Evolutionary conservation across 768 basidiomycete genomes (phyloP), one percentile per base, ranked within the genome.

Genomic region (Dentipellis sp.): DNA sequence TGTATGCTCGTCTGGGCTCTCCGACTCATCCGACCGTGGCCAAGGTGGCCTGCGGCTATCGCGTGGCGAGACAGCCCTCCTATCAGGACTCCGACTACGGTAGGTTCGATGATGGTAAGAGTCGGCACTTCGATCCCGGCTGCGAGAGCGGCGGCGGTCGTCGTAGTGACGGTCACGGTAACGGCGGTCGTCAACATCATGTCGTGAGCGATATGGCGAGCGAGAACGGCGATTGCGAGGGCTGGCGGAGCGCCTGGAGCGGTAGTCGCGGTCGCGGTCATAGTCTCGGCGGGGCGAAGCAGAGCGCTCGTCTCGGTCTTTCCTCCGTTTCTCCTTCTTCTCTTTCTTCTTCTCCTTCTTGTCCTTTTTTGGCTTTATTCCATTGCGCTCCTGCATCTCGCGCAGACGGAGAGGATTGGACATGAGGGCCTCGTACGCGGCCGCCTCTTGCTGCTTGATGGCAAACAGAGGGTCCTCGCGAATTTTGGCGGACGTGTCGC

Each of bases 401-500:
- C 84, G 81, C 48, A 94, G 73, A 21, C 89, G 89, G 35, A 92
- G 79, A 34, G 92, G 92, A 63, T 94, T 94, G 50, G 86, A 81
- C 74, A 91, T 78, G 39, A 97, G 74, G 1, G 91, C 82, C 61
- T 97, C 83, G 62, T 93, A 88, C 7, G 93, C 89, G 8, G 90
- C 87, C 66, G 97, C 94, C 70, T 99, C 95, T 65, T 97, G 95
- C 67, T 94, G 89, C 71, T 97, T 98, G 74, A 99, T 98, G 12
- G 90, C 91, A n/a, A 99, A 78, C 5, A 98, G 67, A 5, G 97
- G 97, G 65, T 99, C 97, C 70, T 98, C 97, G 36, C 97, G 86
- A 59, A 99, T 86, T 71, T 99, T 98, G 29, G 93, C 75, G 19
- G 93, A 88, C 46, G 91, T 79, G 65, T 99, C 97, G 34, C 94